phyloP scores from a whole-genome alignment of 2,329 filamentous ascomycete genomes.

The Calonectria henricotiae region DNA sequence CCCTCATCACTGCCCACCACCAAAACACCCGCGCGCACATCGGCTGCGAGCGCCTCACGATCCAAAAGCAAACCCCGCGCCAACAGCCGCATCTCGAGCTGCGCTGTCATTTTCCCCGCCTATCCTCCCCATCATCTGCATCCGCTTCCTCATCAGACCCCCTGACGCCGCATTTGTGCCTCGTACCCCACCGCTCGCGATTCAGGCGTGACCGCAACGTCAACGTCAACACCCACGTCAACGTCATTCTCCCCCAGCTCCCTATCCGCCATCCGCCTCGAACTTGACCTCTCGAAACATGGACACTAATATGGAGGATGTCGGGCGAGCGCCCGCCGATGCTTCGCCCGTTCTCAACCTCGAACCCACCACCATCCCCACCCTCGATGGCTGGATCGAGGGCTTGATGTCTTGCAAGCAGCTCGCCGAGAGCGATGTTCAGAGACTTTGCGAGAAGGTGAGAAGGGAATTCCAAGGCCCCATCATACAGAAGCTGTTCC shows the following conservation, averaged over 20 bases:
- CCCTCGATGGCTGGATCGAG: constrained; percentile 98
- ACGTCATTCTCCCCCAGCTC: constrained; percentile 50
- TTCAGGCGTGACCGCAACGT: constrained; percentile 56
- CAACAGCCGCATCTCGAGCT: constrained; percentile 15
- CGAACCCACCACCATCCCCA: constrained; percentile 92
- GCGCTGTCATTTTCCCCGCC: constrained; percentile 20
- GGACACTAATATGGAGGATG: constrained; percentile 99
- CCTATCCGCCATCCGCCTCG: constrained; percentile 42
- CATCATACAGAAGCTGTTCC: constrained; percentile 19
- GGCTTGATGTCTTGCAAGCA: constrained; percentile 99
- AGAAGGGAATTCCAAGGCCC: constrained; percentile 40
- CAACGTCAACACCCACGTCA: constrained; percentile 48
- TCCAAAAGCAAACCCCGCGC: constrained; percentile 19
- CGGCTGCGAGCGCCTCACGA: constrained; percentile 30
- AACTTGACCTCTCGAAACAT: constrained; percentile 65
- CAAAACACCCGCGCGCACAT: constrained; percentile 29
- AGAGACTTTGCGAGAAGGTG: constrained; percentile 98
- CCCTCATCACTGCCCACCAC: constrained; percentile 37
- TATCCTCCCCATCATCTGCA: constrained; percentile 36
- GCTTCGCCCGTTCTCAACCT: constrained; percentile 77
- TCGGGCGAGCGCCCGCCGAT: constrained; percentile 87
- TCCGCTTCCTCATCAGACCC: constrained; percentile 37
- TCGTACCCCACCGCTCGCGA: constrained; percentile 54
- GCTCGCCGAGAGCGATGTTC: constrained; percentile 93
- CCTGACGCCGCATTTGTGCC: constrained; percentile 52